These are phyloP conservation scores for Physocladia obscura DNA, from an alignment of 192 early-diverging fungal species.

Conservation along the genomic window DNA sequence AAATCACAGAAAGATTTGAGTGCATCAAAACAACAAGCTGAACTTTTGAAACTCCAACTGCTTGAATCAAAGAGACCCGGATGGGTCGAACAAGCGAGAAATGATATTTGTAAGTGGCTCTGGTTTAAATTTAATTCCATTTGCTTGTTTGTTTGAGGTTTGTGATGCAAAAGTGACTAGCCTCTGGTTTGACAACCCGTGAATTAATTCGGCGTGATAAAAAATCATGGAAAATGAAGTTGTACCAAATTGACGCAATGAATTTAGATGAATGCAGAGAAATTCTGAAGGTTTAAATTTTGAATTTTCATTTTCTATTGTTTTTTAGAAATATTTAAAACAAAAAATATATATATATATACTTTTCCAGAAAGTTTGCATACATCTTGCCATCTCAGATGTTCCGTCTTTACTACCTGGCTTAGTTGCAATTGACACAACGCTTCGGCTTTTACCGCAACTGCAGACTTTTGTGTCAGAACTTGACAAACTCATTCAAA, in stretches of 20 bases:
- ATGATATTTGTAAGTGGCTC: background rate
- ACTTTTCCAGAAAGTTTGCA: background rate
- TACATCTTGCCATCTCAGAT: conserved; percentile 5
- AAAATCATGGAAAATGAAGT: conserved; percentile 35
- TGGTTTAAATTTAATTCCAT: background rate
- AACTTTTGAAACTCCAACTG: conserved; percentile 42
- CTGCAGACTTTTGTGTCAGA: conserved; percentile 6
- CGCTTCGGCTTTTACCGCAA: conserved; percentile 18
- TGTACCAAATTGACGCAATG: conserved; percentile 44
- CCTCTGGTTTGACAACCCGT: conserved; percentile 33
- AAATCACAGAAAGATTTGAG: conserved; percentile 5
- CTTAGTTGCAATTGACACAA: conserved; percentile 14
- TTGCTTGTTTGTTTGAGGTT: background rate
- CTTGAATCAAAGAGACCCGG: conserved; percentile 37
- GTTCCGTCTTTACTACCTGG: conserved; percentile 23
- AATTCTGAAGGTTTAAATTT: conserved; percentile 34
- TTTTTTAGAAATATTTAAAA: background rate
- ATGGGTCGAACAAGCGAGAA: conserved; percentile 24
- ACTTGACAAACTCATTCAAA: conserved; percentile 12
- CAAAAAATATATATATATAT: no score
- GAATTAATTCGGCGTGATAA: conserved; percentile 46
- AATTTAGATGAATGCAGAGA: conserved; percentile 25
- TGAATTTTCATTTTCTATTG: background rate
- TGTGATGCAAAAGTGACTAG: no score
- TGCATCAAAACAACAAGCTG: conserved; percentile 34